Base-by-base conservation (phyloP, 2,329 filamentous ascomycete genomes). In the Fusarium papillatum region DNA sequence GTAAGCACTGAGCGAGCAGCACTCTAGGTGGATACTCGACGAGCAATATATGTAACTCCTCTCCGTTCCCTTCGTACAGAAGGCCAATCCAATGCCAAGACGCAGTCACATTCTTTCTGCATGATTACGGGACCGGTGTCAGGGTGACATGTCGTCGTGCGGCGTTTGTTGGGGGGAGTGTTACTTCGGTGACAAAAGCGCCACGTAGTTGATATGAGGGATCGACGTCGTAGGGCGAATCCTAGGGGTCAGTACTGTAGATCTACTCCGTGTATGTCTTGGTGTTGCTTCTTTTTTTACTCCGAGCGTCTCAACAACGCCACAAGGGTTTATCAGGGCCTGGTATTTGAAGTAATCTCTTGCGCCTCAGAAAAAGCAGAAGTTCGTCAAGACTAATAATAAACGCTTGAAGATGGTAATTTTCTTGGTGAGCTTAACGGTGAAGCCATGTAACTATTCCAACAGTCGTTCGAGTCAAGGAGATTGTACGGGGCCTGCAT, bases 131-230 rank as follows among this genome's bases (percentile, higher is more conserved):
- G 26, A 16, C 50, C 26, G 24, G n/a, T 60, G 55, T 60, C 50
- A 55, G 50, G 50, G 50, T 55, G 50, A 55, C 50, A 55, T 55
- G 50, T 55, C 19, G 50, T 9, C 7, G 50, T 31, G 50, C 50
- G 50, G 50, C 50, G 50, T 31, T 26, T 46, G 46, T 48, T 48
- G 22, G 48, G 24, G 24, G 26, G 43, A 31, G 26, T 14, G 50
- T 55, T 34, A 14, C 26, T 31, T 31, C 50, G 50, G 50, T 34
- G 26, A 55, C 50, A 55, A 26, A 55, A n/a, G 26, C 50, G 50
- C 50, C 50, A 55, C 50, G 26, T 55, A 55, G 50, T 26, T 55
- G 50, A 55, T n/a, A 55, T 55, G 50, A 55, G 50, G 50, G 50
- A 55, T 55, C 50, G 50, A 55, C 50, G 13, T 13, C 6, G 29